Evolutionary conservation across 345 rosid genomes (phyloP).

Genomic region (Populus nigra): DNA sequence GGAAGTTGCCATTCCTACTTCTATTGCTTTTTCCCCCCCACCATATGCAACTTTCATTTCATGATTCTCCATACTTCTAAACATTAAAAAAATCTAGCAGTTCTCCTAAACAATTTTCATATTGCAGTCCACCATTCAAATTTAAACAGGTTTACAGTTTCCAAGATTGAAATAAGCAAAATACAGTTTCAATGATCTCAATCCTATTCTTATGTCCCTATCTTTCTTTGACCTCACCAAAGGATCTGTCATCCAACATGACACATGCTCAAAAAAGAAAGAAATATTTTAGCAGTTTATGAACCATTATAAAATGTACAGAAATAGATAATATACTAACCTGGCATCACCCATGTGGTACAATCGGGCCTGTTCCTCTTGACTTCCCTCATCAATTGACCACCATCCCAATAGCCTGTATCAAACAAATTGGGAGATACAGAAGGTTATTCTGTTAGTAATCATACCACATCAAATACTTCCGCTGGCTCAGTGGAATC

Average conservation of each 20-base stretch:
- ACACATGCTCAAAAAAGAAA: not conserved
- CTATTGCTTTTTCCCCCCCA: not conserved
- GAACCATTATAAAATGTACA: not conserved
- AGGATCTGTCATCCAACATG: not conserved
- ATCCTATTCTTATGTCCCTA: not conserved
- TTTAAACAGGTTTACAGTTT: not conserved
- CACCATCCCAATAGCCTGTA: conserved; percentile 96
- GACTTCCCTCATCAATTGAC: conserved; percentile 96
- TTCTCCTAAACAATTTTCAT: not conserved
- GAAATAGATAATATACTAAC: conserved; percentile 37
- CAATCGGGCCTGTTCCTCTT: conserved; percentile 87
- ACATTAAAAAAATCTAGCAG: not conserved
- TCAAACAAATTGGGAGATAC: conserved; percentile 17
- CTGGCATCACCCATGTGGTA: conserved; percentile 66
- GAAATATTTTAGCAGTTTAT: not conserved
- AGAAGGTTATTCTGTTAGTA: conserved; percentile 4
- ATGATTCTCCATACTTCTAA: not conserved
- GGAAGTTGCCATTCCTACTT: not conserved
- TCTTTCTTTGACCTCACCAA: not conserved
- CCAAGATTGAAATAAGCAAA: not conserved
- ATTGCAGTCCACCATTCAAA: not conserved
- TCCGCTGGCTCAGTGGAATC: not conserved
- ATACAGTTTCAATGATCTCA: not conserved
- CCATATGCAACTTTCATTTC: not conserved
- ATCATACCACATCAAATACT: conserved; percentile 4